These are phyloP conservation scores for Neoboletus magnificus DNA, from an alignment of 768 basidiomycete genomes.

Conservation along the genomic window DNA sequence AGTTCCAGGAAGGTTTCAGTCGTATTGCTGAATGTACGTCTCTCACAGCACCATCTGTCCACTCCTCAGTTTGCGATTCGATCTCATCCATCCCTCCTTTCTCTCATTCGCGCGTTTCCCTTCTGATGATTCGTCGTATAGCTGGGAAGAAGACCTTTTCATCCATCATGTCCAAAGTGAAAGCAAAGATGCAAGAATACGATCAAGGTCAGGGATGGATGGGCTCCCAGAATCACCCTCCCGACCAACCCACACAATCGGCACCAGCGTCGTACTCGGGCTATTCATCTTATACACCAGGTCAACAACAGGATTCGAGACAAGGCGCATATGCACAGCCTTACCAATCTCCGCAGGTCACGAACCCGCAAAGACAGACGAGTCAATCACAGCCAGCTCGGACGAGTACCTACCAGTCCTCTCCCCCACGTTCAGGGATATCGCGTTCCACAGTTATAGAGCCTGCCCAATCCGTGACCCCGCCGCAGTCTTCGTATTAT, in stretches of 20 bases:
- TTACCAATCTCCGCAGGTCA: background rate
- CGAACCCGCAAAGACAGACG: background rate
- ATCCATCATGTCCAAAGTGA: conserved; percentile 69
- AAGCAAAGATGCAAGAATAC: conserved; percentile 79
- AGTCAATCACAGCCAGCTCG: conserved; percentile 6
- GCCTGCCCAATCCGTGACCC: background rate
- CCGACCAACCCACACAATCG: background rate
- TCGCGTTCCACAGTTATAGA: background rate
- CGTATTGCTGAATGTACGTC: conserved; percentile 76
- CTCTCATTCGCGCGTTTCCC: background rate
- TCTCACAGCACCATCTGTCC: background rate
- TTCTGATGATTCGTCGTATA: conserved; percentile 22
- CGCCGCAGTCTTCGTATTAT: conserved; percentile 32
- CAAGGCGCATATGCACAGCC: conserved; percentile 8
- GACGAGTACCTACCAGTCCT: conserved; percentile 5
- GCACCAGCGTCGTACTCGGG: background rate
- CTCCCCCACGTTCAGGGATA: conserved; percentile 15
- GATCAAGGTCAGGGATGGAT: conserved; percentile 44
- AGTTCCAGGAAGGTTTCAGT: conserved; percentile 71
- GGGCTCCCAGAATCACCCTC: conserved; percentile 8
- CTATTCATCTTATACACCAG: background rate
- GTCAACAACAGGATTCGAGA: background rate
- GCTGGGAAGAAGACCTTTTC: conserved; percentile 80
- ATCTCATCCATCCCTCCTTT: background rate
- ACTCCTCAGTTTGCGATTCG: background rate